A percentile compares a stretch with the other conserved stretches of the same genome.
These are phyloP conservation scores for Leishmania martiniquensis DNA, from an alignment of 208 protist species.

Conservation along the genomic window DNA sequence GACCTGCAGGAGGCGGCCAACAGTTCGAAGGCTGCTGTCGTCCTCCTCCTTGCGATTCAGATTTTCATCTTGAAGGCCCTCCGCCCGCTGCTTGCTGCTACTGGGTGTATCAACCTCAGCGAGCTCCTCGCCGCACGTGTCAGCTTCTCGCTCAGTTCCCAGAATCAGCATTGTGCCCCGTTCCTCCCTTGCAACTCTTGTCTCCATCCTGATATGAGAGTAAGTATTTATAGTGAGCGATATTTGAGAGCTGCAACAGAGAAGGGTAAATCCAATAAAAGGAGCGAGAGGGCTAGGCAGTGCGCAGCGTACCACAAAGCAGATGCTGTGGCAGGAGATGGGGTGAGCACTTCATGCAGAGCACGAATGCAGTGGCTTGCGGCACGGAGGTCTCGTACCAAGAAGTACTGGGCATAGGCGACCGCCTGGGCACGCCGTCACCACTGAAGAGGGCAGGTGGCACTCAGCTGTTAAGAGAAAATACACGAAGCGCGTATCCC, in stretches of 20 bases:
- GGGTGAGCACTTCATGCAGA: background rate
- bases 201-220: background rate
- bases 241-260: background rate
- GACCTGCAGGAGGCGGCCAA: constrained; percentile 15
- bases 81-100: background rate
- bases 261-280: background rate
- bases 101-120: background rate
- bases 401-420: no score
- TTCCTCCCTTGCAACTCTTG: no score
- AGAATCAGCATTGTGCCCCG: background rate
- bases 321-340: background rate
- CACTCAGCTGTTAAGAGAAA: background rate
- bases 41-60: background rate
- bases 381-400: background rate
- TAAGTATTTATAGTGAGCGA: background rate
- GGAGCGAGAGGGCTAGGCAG: background rate
- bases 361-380: background rate
- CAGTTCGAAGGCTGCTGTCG: constrained; percentile 1
- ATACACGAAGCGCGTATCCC: no score
- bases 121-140: background rate
- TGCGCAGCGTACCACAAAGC: background rate
- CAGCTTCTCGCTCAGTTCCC: background rate
- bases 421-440: background rate
- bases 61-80: background rate
- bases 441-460: no score